Evolutionary conservation across 306 rosid species (phyloP), one percentile per base, ranked within the genome.

Genomic region (Morella rubra): DNA sequence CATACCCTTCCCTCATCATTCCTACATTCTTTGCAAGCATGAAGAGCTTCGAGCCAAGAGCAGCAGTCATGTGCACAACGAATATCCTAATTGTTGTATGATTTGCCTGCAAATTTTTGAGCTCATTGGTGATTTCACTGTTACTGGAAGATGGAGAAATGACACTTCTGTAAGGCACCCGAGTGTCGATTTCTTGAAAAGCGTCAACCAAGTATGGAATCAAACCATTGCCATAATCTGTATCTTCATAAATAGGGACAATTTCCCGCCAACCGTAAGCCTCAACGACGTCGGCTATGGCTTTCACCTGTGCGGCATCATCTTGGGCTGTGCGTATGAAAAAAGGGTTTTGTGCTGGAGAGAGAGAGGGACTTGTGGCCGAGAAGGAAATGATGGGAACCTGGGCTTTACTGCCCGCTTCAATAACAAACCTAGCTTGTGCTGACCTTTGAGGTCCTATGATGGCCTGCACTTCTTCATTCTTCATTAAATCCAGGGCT

Each of bases 191-290:
- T 13, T 60, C 15, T 5, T 78, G 78, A 4, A 86, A 51, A 24
- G 82, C 80, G 12, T 78, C 84, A 0, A 62, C 44, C 5, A 86
- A 6, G 37, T 62, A 49, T 0, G 90, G 84, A 54, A 81, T 79
- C 13, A 86, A 51, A 22, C 84, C 87, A 8, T 81, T 80, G 6
- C 84, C 87, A 24, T 78, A 86, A 20, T 76, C 78, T 0, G 85
- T 81, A 76, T 78, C 84, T 76, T 83, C 85, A 6, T 78, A 81
- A 42, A 86, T 81, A 8, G 51, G 70, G 16, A 86, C 78, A 4
- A 83, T 77, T 76, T 83, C 55, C 3, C 47, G 73, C 85, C 87
- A 81, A 0, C 85, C 76, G 5, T 68, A 86, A 44, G 47, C 11
- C 45, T 80, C 9, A 50, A 83, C 54, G 20, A 86, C 56, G 50